These are phyloP conservation scores for Albugo laibachii DNA, from an alignment of 352 stramenopile genomes.

Conservation along the genomic window DNA sequence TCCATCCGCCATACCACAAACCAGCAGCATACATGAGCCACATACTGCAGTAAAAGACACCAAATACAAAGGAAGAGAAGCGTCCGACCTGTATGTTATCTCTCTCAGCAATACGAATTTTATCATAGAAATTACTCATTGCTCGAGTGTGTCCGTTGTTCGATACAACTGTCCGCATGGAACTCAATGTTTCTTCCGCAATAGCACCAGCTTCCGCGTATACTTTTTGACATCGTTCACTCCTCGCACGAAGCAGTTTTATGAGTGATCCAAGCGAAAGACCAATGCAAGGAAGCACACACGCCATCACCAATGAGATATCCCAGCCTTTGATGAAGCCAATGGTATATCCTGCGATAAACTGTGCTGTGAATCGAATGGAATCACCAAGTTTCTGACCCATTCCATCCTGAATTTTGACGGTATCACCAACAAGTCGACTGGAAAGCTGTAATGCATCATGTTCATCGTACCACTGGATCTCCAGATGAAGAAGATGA, in stretches of 20 bases:
- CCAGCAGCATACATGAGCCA: slow-evolving; percentile 16
- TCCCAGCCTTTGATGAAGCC: slow-evolving; percentile 9
- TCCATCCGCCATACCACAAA: slow-evolving; percentile 15
- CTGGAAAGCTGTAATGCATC: slow-evolving; percentile 6
- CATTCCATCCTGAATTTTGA: slow-evolving; percentile 29
- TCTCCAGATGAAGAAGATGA: slow-evolving; percentile 9
- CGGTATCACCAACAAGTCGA: slow-evolving; percentile 15
- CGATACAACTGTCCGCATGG: slow-evolving; percentile 10
- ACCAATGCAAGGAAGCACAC: slow-evolving; percentile 10
- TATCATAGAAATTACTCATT: slow-evolving; percentile 3
- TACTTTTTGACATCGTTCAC: slow-evolving; percentile 3
- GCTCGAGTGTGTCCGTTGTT: slow-evolving; percentile 12
- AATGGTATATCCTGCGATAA: slow-evolving; percentile 8
- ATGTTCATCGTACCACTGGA: slow-evolving; percentile 9
- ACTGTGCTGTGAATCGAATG: slow-evolving; percentile 7
- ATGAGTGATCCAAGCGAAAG: slow-evolving; percentile 12
- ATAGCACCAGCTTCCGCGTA: slow-evolving; percentile 11
- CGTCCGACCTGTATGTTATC: slow-evolving; percentile 5
- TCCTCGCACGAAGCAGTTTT: slow-evolving; percentile 9
- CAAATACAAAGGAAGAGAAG: slow-evolving; percentile 5
- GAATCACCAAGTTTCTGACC: slow-evolving; percentile 12
- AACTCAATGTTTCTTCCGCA: slow-evolving; percentile 9
- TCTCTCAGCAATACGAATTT: slow-evolving; percentile 7
- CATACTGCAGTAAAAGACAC: slow-evolving; percentile 8
- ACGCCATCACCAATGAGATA: slow-evolving; percentile 11